Evolutionary conservation across 495 filamentous ascomycete species (phyloP).

Genomic region (Diplogelasinospora grovesii): DNA sequence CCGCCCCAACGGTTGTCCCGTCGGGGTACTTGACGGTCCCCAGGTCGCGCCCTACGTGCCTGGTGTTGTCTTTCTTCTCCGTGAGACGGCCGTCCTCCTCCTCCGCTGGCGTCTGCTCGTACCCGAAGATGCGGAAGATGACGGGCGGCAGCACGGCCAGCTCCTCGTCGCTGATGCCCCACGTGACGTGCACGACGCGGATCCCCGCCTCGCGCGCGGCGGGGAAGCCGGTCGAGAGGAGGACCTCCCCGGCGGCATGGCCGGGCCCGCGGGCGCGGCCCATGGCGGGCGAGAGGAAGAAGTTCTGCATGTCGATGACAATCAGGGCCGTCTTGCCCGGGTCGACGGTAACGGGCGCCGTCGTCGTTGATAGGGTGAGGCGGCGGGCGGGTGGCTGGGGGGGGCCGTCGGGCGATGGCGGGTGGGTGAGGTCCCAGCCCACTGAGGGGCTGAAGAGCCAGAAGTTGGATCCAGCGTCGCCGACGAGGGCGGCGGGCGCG

Average conservation of each 20-base stretch:
- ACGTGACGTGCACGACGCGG: background rate
- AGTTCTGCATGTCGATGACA: constrained; percentile 7
- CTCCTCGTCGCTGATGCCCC: background rate
- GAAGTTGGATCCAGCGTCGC: constrained; percentile 2
- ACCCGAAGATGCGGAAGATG: background rate
- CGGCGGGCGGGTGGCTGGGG: background rate
- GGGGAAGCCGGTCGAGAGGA: constrained; percentile 4
- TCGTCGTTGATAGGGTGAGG: background rate
- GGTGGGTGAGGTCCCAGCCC: constrained; percentile 4
- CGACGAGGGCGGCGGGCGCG: background rate
- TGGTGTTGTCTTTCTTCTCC: background rate
- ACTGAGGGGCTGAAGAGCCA: constrained; percentile 1
- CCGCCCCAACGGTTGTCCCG: background rate
- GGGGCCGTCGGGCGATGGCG: background rate
- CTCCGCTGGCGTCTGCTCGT: background rate
- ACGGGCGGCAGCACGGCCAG: constrained; percentile 1
- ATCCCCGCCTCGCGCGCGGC: constrained; percentile 1
- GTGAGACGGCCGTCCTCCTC: background rate
- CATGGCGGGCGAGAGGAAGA: constrained; percentile 5
- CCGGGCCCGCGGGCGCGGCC: background rate
- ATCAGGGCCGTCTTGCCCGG: background rate
- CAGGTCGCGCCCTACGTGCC: background rate
- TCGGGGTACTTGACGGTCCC: background rate
- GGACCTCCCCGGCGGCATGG: background rate
- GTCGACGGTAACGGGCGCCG: background rate